Percentiles rank a stretch among this genome's conserved stretches.
phyloP scores from a whole-genome alignment of 306 rosid genomes.

The Acmispon strigosus region DNA sequence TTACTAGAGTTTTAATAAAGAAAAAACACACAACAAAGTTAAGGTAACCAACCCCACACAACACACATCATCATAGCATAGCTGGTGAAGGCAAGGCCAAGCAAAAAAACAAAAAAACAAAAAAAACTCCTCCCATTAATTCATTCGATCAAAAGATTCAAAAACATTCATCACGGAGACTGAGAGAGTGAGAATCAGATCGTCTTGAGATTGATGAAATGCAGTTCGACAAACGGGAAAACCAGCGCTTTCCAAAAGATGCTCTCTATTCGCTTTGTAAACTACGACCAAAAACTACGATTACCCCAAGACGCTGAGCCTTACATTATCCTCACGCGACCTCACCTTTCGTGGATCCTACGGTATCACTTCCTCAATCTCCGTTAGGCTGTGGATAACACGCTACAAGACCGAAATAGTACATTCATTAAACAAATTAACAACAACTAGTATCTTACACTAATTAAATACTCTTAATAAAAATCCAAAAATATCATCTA shows the following conservation, averaged over 20 bases:
- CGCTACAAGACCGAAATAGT: too few species aligned
- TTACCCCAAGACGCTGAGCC: constrained; percentile 53
- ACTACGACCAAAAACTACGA: constrained; percentile 34
- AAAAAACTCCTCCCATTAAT: neutral
- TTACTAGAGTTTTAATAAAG: too few species aligned
- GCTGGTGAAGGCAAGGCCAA: neutral
- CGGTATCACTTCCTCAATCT: neutral
- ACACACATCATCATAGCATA: neutral
- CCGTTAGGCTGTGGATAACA: too few species aligned
- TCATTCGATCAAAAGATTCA: constrained; percentile 8
- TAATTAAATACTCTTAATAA: too few species aligned
- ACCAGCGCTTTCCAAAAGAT: constrained; percentile 94
- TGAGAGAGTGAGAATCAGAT: constrained; percentile 11
- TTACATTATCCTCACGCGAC: constrained; percentile 31
- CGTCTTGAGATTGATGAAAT: constrained; percentile 37
- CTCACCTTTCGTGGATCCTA: constrained; percentile 23
- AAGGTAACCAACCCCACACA: neutral
- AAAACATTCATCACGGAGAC: constrained; percentile 13
- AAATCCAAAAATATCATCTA: too few species aligned
- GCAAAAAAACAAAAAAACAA: neutral
- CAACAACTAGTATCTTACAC: too few species aligned
- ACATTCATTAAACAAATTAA: too few species aligned
- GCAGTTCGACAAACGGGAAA: constrained; percentile 64
- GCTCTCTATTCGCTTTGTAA: constrained; percentile 55
- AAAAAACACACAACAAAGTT: constrained; percentile 13